Evolutionary conservation across 371 early-diverging fungal genomes (phyloP), one percentile per base, ranked within the genome.

Genomic region (Mortierella sp.): DNA sequence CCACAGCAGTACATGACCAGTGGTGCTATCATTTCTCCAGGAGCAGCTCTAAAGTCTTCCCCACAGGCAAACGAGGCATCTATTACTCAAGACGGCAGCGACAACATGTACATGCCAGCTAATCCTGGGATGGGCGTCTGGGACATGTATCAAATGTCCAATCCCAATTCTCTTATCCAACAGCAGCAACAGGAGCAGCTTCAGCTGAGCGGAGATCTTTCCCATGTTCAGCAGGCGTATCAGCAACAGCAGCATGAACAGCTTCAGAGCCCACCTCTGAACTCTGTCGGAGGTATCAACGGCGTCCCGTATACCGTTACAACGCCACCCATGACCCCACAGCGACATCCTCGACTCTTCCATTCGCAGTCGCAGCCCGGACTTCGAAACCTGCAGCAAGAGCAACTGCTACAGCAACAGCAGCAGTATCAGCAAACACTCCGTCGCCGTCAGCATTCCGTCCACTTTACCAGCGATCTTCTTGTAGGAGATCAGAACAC

Each of bases 331-430:
- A 39, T 48, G 37, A 66, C 72, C 9, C 72, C 72, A 22, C 66
- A 72, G 12, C 57, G 66, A 8, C 67, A 54, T 6, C 72, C 51
- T 41, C 57, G 72, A 16, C 59, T 72, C 24, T 60, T 72, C 50
- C 72, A 72, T n/a, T 72, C 72, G 13, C 72, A 72, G 43, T 72
- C 72, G 3, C 72, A 72, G 40, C 72, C 72, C 0, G 72, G 72
- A 16, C 49, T 72, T 12, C 50, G 72, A n/a, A 57, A 55, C 40
- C 28, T 72, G 27, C 72, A 72, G 24, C 72, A 72, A 27, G 60
- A 72, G 50, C 72, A 69, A 41, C 62, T 57, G 40, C 41, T 69
- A 8, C 61, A 63, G 25, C 57, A 61, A 16, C 60, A 72, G 24
- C 72, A 71, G 7, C 71, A 72, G 37, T 62, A 57, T 9, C 63